Evolutionary conservation across 2,329 filamentous ascomycete species (phyloP), one percentile per base, ranked within the genome.

Genomic region (Chaetomium strumarium): DNA sequence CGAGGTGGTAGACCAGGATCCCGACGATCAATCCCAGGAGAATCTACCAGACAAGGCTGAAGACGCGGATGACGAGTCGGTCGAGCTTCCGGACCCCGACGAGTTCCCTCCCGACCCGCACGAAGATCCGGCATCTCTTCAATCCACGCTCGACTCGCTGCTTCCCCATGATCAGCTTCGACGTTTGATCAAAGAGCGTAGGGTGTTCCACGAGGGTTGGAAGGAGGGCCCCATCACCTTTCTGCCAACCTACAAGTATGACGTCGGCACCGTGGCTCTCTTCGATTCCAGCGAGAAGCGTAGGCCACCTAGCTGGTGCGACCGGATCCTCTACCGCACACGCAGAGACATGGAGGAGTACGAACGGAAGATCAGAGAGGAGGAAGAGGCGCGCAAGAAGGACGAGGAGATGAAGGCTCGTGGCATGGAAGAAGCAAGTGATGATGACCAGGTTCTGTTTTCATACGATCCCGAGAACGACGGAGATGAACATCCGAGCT

Each of bases 221-320:
- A 79, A 80, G 46, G 93, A 99, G 74, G 93, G 91, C 0, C 77
- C 83, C 0, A 91, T 99, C 51, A 81, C 81, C 1, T 99, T 99
- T 64, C 68, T 97, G 14, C 93, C 93, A 1, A 95, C 93, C 0
- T 99, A 99, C 70, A 99, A 99, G 68, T 99, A 99, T 62, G 95
- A 99, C 63, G 77, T 96, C 29, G 93, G 93, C n/a, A 95, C 87
- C 30, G 82, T 96, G 31, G 88, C 88, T 2, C 79, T 90, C 30
- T 99, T 96, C 66, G 95, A 99, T 70, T 90, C 91, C 0, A 96
- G 91, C 60, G 93, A 97, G 66, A 99, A 99, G 72, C 85, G 85
- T 58, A 81, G 95, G 49, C 86, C 88, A 2, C 93, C 93, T 2
- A 96, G 90, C 66, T 99, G 93, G 92, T 99, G 93, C 67, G 93